A percentile compares a stretch with the other conserved stretches of the same genome.
Conservation (phyloP, 306 rosid species). For the Astragalus glycyphyllos region DNA sequence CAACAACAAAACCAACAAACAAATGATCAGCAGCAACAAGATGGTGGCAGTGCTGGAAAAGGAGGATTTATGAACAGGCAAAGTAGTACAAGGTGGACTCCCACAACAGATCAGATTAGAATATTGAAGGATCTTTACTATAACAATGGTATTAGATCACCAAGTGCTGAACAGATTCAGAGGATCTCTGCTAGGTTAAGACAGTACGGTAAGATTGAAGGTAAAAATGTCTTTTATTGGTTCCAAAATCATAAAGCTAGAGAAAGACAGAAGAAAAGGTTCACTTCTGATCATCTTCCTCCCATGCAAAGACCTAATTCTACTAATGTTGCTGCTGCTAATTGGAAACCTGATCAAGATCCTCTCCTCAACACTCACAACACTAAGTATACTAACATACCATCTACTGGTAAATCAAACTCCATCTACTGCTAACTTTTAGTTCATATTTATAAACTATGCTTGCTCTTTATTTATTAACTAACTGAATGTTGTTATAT, state of each 20-base stretch:
- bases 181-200: constrained; percentile 88
- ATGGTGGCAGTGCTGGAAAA: constrained; percentile 49
- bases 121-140: constrained; percentile 94
- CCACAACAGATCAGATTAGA: constrained; percentile 90
- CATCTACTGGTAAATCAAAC: constrained; percentile 46
- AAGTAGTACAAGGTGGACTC: constrained; percentile 92
- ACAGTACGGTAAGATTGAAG: constrained; percentile 97
- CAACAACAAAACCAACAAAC: constrained; percentile 2
- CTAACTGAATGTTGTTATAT: too few species aligned
- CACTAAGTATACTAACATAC: constrained; percentile 52
- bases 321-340: not conserved
- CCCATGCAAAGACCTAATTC: not conserved
- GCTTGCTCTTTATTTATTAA: too few species aligned
- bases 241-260: constrained; percentile 97
- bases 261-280: constrained; percentile 96
- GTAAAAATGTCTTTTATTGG: constrained; percentile 94
- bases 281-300: constrained; percentile 45
- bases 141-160: constrained; percentile 90
- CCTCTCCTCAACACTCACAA: constrained; percentile 7
- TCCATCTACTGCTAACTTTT: too few species aligned
- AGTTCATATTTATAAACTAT: too few species aligned
- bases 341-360: constrained; percentile 53
- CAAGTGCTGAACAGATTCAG: constrained; percentile 97
- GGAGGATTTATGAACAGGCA: constrained; percentile 76
- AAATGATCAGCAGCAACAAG: constrained; percentile 20